Evolutionary conservation across 1,284 basidiomycete genomes (phyloP).

Genomic region (Apiotrichum laibachii): DNA sequence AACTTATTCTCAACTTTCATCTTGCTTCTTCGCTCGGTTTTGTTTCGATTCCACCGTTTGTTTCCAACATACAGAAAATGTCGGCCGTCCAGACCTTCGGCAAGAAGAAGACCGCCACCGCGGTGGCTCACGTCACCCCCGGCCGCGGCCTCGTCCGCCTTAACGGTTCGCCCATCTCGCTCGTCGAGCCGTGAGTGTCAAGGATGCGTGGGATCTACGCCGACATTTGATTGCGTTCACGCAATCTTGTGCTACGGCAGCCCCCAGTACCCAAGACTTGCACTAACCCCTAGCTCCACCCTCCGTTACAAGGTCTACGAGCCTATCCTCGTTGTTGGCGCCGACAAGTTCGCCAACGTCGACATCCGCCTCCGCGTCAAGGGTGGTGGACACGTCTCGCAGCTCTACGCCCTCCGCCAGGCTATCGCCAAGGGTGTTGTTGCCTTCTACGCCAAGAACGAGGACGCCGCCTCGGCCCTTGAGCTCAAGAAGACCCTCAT

Average conservation of each 20-base stretch:
- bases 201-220: background rate
- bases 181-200: constrained; percentile 69
- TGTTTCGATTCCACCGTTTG: background rate
- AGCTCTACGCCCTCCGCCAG: constrained; percentile 98
- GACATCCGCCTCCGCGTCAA: constrained; percentile 98
- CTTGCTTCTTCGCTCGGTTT: background rate
- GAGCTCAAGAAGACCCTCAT: constrained; percentile 96
- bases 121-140: constrained; percentile 92
- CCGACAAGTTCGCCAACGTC: constrained; percentile 76
- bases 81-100: constrained; percentile 89
- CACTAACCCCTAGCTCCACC: constrained; percentile 60
- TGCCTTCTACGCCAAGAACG: constrained; percentile 96
- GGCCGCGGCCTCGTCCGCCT: constrained; percentile 96
- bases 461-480: constrained; percentile 94
- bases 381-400: constrained; percentile 99
- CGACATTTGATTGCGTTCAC: no score
- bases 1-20: background rate
- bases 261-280: no score
- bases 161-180: constrained; percentile 93
- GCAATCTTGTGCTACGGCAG: background rate
- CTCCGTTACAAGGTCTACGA: constrained; percentile 99
- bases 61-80: constrained; percentile 37
- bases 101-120: constrained; percentile 99
- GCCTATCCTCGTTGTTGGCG: constrained; percentile 82
- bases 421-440: constrained; percentile 98